Conservation (phyloP, 2,329 filamentous ascomycete species). For the Calonectria leucothoes region DNA sequence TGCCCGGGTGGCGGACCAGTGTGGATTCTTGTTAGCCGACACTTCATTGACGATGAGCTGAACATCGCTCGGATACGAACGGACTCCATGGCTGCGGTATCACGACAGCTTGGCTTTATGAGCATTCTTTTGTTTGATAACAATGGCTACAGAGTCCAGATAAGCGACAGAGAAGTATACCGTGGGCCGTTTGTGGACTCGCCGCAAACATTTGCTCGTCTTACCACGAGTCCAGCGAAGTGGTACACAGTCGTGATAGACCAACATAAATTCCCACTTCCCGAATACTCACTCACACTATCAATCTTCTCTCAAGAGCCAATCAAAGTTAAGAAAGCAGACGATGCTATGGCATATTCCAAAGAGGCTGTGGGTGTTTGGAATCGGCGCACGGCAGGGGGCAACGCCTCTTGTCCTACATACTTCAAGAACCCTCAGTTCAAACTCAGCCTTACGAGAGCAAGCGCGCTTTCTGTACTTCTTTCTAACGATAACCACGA, state of each 20-base stretch:
- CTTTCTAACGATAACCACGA: constrained; percentile 76
- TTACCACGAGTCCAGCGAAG: constrained; percentile 57
- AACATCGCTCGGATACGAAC: constrained; percentile 62
- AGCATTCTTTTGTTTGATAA: constrained; percentile 85
- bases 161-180: constrained; percentile 77
- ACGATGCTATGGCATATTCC: constrained; percentile 67
- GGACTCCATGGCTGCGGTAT: constrained; percentile 56
- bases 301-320: constrained; percentile 79
- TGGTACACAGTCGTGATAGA: constrained; percentile 75
- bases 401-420: constrained; percentile 79
- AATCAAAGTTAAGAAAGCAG: constrained; percentile 71
- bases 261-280: constrained; percentile 80
- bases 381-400: constrained; percentile 84
- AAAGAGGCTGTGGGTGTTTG: constrained; percentile 74
- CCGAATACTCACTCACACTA: constrained; percentile 85
- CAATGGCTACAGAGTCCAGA: constrained; percentile 76
- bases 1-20: constrained; percentile 70
- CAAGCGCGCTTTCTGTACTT: constrained; percentile 76
- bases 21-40: constrained; percentile 88
- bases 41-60: constrained; percentile 80
- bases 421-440: constrained; percentile 94
- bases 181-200: constrained; percentile 93
- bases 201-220: constrained; percentile 86
- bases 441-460: constrained; percentile 67
- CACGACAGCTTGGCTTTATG: constrained; percentile 80